Evolutionary conservation across 208 protist species (phyloP).

Genomic region (Trypanosoma scelopori): DNA sequence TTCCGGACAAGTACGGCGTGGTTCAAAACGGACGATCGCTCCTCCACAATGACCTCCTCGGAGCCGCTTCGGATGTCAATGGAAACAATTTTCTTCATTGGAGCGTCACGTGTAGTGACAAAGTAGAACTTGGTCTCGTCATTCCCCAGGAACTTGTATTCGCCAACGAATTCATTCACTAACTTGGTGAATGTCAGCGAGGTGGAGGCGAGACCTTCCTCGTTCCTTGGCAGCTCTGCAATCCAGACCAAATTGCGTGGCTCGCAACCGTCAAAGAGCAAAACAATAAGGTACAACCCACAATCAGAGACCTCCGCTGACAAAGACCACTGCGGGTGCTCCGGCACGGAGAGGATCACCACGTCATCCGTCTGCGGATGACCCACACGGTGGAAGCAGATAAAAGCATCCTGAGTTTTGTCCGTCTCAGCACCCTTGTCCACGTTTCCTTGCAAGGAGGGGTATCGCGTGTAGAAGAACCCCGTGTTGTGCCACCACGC

Average conservation of each 20-base stretch:
- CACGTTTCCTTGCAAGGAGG: conserved; percentile 44
- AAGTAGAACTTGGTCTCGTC: conserved; percentile 87
- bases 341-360: conserved; percentile 62
- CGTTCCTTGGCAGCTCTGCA: conserved; percentile 47
- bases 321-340: conserved; percentile 76
- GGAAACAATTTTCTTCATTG: conserved; percentile 82
- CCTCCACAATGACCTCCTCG: conserved; percentile 63
- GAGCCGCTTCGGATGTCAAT: conserved; percentile 60
- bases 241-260: conserved; percentile 85
- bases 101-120: conserved; percentile 85
- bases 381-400: conserved; percentile 91
- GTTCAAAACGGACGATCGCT: conserved; percentile 73
- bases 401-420: conserved; percentile 61
- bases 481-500: conserved; percentile 83
- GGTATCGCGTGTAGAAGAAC: conserved; percentile 94
- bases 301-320: conserved; percentile 78
- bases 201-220: conserved; percentile 30
- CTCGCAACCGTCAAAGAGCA: conserved; percentile 68
- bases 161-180: conserved; percentile 81
- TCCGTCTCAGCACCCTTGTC: conserved; percentile 91
- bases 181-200: conserved; percentile 69
- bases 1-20: conserved; percentile 53
- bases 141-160: conserved; percentile 91
- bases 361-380: conserved; percentile 80
- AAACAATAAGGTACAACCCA: conserved; percentile 73